Evolutionary conservation across 73 alveolate genomes (phyloP), one percentile per base, ranked within the genome.

Genomic region (Tetrahymena elliotti): DNA sequence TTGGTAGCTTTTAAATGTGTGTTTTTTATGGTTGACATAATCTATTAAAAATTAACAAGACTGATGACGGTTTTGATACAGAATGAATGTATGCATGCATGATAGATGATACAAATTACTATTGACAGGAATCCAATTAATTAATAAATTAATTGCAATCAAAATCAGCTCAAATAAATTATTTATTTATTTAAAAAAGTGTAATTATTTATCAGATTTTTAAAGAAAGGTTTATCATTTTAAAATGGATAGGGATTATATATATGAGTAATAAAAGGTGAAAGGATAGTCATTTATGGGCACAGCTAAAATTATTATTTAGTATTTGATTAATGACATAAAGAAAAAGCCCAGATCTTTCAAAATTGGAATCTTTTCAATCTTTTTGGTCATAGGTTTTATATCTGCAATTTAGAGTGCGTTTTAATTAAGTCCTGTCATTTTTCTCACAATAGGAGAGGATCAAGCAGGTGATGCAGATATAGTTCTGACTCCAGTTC

Each of bases 401-500:
- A 94, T 99, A 84, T 98, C 99, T 16, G 93, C 98, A 39, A 95
- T 98, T 47, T 84, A 97, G 53, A 96, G 97, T 97, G 98, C 98
- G 8, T 96, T 99, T 38, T 97, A 96, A 82, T 83, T 97, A 54
- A 96, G 98, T 37, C 99, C 99, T 1, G 95, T 97, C 10, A 97
- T 98, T 18, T 99, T 98, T 94, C 96, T 99, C 35, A 97, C 98
- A 96, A 93, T 98, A n/a, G 98, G 98, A 35, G 98, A 98, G 93
- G 98, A 98, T 92, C 98, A 98, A 97, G 97, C 97, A 15, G 99
- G 99, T 27, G 99, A 98, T 84, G 95, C 97, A 31, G 99, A 99
- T 95, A 96, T 98, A 96, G 94, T 96, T 52, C 54, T 98, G 83
- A 93, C 98, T 1, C 99, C 99, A 1, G 83, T 93, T 52, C 12